Evolutionary conservation across 495 filamentous ascomycete species (phyloP), one percentile per base, ranked within the genome.

Genomic region (Neurospora discreta): DNA sequence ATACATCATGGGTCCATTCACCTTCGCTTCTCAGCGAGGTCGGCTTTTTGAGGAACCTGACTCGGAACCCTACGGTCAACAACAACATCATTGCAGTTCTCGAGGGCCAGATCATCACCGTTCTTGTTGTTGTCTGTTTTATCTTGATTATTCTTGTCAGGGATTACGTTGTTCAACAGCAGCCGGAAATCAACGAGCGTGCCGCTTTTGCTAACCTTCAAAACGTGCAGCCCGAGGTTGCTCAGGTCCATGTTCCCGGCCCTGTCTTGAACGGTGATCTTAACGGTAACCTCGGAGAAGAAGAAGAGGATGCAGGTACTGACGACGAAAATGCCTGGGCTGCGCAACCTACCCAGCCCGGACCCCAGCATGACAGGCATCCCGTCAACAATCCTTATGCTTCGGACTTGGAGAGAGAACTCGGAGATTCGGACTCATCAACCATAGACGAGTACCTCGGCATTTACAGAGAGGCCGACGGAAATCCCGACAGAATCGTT

Each of bases 91-190:
- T 98, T 69, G 89, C 94, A 72, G 89, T 92, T 1, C 80, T 97
- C 7, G 95, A 99, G 83, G 95, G 95, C 42, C 94, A 95, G 76
- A 86, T 98, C 44, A 96, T 99, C 73, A 98, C 95, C 9, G 80
- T 97, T 1, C 83, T 95, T 16, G 92, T 98, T 40, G 94, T 99
- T 8, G 85, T 94, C 69, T 91, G 90, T 67, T 98, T 98, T 79
- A 97, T 99, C 69, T 82, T 99, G 40, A 89, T 99, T 46, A 98
- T 99, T 74, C 82, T 99, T 20, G 97, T 99, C 69, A 86, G 95
- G 20, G 95, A 99, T 81, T 99, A 97, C 89, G 95, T 99, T 44
- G 93, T 98, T 7, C 95, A 98, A 77, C 95, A 98, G 78, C 96
- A 98, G 77, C 94, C 94, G 11, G 91, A 91, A 73, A 84, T 91